Conservation (phyloP, 2,329 filamentous ascomycete genomes). For the Aspergillus sp. region DNA sequence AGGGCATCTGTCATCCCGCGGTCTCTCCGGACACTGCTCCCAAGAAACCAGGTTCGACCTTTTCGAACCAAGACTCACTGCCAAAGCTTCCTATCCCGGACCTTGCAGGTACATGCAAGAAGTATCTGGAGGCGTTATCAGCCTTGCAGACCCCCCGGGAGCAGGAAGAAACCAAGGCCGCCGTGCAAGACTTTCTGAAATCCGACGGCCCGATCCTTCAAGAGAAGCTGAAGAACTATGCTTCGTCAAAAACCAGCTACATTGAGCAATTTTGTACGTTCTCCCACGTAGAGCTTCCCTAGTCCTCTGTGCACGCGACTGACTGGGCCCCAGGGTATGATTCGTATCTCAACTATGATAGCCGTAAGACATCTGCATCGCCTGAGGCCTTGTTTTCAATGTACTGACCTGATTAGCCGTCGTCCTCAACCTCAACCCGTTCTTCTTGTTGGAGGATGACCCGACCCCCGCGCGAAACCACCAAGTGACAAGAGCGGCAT, state of each 20-base stretch:
- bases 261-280: slow-evolving; percentile 96
- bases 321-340: slow-evolving; percentile 75
- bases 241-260: slow-evolving; percentile 86
- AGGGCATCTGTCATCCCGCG: slow-evolving; percentile 3
- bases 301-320: not conserved
- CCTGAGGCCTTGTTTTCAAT: not conserved
- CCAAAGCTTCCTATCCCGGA: slow-evolving; percentile 93
- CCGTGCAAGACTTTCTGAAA: slow-evolving; percentile 79
- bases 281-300: not conserved
- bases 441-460: slow-evolving; percentile 96
- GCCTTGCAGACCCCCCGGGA: slow-evolving; percentile 80
- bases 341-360: slow-evolving; percentile 96
- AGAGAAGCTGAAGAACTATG: slow-evolving; percentile 86
- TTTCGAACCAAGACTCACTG: slow-evolving; percentile 81
- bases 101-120: slow-evolving; percentile 72
- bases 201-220: slow-evolving; percentile 81
- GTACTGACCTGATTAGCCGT: slow-evolving; percentile 56
- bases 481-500: slow-evolving; percentile 91
- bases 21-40: slow-evolving; percentile 30
- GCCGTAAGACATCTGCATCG: slow-evolving; percentile 51
- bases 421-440: slow-evolving; percentile 94
- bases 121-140: slow-evolving; percentile 74
- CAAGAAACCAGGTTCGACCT: slow-evolving; percentile 73
- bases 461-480: slow-evolving; percentile 95
- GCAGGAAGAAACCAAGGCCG: slow-evolving; percentile 75